Percentiles rank a stretch among this genome's conserved stretches.
phyloP scores from a whole-genome alignment of 768 basidiomycete genomes.

The Rhizopogon vinicolor region DNA sequence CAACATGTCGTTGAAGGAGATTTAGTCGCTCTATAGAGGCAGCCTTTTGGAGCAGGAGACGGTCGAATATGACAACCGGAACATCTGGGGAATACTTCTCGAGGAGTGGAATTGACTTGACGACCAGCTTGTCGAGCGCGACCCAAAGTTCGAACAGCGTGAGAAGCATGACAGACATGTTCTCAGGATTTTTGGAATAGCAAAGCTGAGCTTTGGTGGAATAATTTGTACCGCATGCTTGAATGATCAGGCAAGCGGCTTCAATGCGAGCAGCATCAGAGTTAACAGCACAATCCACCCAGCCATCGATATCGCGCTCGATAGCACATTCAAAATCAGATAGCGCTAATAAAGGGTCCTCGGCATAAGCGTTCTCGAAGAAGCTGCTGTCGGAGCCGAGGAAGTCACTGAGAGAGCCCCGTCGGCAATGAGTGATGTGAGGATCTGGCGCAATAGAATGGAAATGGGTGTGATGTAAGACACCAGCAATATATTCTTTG shows the following conservation, averaged over 20 bases:
- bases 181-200: no score
- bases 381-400: slow-evolving; percentile 8
- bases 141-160: slow-evolving; percentile 50
- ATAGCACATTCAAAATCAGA: slow-evolving; percentile 3
- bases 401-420: slow-evolving; percentile 14
- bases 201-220: slow-evolving; percentile 14
- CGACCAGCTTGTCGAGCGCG: slow-evolving; percentile 32
- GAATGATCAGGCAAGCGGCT: slow-evolving; percentile 21
- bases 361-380: neutral
- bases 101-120: slow-evolving; percentile 19
- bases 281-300: slow-evolving; percentile 11
- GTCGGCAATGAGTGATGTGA: neutral
- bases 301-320: neutral
- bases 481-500: slow-evolving; percentile 19
- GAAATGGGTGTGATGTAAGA: slow-evolving; percentile 2
- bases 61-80: slow-evolving; percentile 21
- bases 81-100: slow-evolving; percentile 37
- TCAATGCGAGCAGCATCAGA: slow-evolving; percentile 12
- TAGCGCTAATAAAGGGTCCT: neutral
- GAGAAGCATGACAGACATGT: no score
- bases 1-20: slow-evolving; percentile 24
- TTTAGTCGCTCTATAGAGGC: slow-evolving; percentile 19
- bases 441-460: slow-evolving; percentile 12
- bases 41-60: slow-evolving; percentile 19
- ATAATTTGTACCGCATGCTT: slow-evolving; percentile 22